Evolutionary conservation across 202 grass and related monocot genomes (phyloP).

Genomic region (Panicum virgatum): DNA sequence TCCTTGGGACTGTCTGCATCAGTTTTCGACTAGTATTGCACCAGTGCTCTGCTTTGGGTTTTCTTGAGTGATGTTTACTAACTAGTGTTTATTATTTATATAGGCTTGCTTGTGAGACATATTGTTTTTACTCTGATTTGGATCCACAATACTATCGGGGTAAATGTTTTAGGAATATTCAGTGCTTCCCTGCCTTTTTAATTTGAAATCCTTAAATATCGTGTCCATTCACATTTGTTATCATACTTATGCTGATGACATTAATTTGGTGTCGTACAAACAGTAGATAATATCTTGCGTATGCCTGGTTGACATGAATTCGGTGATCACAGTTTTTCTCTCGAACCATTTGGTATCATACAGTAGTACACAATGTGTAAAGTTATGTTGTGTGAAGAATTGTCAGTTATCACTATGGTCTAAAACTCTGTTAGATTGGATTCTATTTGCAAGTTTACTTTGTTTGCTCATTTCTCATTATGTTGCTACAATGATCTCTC

Average conservation of each 20-base stretch:
- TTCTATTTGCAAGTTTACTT: slow-evolving; percentile 1
- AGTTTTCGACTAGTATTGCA: background rate
- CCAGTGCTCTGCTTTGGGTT: background rate
- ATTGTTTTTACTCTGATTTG: background rate
- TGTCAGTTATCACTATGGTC: background rate
- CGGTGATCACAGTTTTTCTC: background rate
- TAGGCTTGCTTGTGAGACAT: background rate
- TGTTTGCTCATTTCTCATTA: slow-evolving; percentile 12
- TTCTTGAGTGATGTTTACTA: background rate
- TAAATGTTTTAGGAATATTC: background rate
- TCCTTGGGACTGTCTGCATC: background rate
- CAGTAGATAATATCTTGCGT: background rate
- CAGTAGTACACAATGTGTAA: background rate
- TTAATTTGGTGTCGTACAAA: background rate
- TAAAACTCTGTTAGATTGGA: slow-evolving; percentile 14
- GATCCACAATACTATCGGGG: too few relatives aligned
- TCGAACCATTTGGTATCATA: background rate
- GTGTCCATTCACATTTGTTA: background rate
- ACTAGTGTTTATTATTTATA: background rate
- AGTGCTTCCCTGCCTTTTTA: background rate
- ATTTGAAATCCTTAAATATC: background rate
- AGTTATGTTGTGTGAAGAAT: background rate
- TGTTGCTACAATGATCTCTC: background rate
- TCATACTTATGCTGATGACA: background rate
- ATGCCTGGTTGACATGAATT: background rate